Base-by-base conservation (phyloP, 345 rosid species). In the Lumnitzera racemosa region DNA sequence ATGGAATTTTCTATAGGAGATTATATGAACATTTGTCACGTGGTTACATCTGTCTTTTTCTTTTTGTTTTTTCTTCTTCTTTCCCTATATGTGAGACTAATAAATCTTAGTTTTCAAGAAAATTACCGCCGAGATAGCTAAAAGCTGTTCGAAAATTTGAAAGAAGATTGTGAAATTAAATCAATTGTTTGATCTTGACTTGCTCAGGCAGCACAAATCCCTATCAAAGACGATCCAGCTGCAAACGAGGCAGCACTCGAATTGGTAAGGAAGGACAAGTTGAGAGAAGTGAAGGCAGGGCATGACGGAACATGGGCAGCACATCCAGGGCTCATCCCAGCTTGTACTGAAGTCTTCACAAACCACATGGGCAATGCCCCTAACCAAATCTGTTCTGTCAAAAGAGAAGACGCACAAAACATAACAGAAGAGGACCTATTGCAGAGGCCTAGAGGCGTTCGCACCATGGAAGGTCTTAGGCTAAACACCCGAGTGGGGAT, bases 221-320 rank as follows among this genome's bases (percentile, higher is more conserved):
- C 96, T 0, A 84, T 90, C 55, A 84, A 82, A 69, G 95, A 88
- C 55, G 95, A 94, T 54, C 84, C 80, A 0, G 73, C 49, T 43
- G 99, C 92, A 13, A 94, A 94, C 51, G 88, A 90, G 67, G 86
- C 76, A 8, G 97, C 99, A 5, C 57, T 94, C 29, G 96, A 86
- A 11, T 83, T 86, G 10, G 99, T 94, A 51, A 78, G 72, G 75
- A 90, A 90, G 72, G 97, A 90, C 77, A 94, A 94, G 77, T 78
- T 74, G n/a, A 75, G 97, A 68, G 97, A 94, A 64, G 96, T 75
- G 15, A 80, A 54, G 65, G 97, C 96, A 51, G 97, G 96, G 6
- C 97, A 90, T 48, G 97, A 94, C 67, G 99, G 99, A 47, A 90
- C 96, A 23, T 90, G 96, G 99, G 99, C 97, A 7, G 97, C 99